Evolutionary conservation across 129 eudicot genomes (phyloP), one percentile per base, ranked within the genome.

Genomic region (Flaveria brownii): DNA sequence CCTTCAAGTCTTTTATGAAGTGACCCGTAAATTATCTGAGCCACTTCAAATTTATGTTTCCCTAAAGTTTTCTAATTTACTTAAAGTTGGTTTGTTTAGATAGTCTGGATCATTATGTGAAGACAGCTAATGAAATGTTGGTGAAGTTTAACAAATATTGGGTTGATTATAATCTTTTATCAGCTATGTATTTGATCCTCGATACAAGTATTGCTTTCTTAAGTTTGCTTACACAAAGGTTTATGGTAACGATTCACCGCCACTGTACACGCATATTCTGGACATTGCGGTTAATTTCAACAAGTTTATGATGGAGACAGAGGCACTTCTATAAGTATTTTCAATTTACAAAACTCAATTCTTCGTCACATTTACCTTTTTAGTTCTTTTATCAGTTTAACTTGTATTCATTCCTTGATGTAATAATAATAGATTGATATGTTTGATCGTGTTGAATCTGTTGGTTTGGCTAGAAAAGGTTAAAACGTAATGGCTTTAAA

Each of bases 111-210:
- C 18, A 15, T 0, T 50, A 50, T 15, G 15, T 50, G 56, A 50
- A 50, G 56, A 50, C 15, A 46, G 51, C 51, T 46, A 46, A 12
- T 9, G 14, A 46, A 9, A 46, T 46, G 51, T 46, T 16, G 51
- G 51, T 46, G 1, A 46, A 46, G 51, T 46, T 46, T 46, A 46
- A 46, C 51, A 46, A 46, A 46, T 46, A 11, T 59, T 59, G 30
- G 66, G 15, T 5, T 22, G 66, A 60, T 22, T 23, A 22, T 23
- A 59, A 23, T 59, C 16, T 59, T 59, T 17, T 59, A 11, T 10
- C 23, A 59, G 36, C 66, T 59, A 23, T 59, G 66, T 23, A 22
- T 60, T 60, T 60, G 36, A 60, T 60, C 66, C 66, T 12, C 14
- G n/a, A 1, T 60, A 60, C 10, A 23, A 9, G 66, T 23, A 22